These are phyloP conservation scores for Neckera pumila DNA, from an alignment of 225 moss, liverwort and hornwort species.

Conservation along the genomic window DNA sequence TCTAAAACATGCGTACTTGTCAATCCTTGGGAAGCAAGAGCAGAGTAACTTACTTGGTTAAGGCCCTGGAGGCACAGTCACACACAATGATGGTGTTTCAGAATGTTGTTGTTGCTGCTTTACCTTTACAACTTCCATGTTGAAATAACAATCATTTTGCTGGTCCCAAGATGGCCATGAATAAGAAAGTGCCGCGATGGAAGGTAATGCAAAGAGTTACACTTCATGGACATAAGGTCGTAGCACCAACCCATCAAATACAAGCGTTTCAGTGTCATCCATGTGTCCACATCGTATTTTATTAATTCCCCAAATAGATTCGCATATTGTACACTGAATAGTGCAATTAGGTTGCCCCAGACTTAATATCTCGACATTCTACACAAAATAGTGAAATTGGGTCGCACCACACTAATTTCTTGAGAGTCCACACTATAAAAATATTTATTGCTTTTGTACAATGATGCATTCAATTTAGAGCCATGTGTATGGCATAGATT, in stretches of 20 bases:
- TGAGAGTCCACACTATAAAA: no score
- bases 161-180: background rate
- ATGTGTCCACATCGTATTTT: background rate
- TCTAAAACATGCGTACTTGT: no score
- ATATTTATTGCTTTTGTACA: no score
- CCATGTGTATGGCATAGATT: no score
- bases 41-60: background rate
- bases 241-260: no score
- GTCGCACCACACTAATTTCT: no score
- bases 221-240: no score
- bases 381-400: no score
- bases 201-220: background rate
- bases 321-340: no score
- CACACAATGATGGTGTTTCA: background rate
- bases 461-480: no score
- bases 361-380: no score
- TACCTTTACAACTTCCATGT: background rate
- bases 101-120: background rate
- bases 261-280: rapidly evolving
- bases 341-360: no score
- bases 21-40: background rate
- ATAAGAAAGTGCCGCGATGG: background rate
- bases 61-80: rapidly evolving
- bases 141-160: background rate
- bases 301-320: background rate